phyloP scores from a whole-genome alignment of 768 basidiomycete species.

The Boletus sp. region DNA sequence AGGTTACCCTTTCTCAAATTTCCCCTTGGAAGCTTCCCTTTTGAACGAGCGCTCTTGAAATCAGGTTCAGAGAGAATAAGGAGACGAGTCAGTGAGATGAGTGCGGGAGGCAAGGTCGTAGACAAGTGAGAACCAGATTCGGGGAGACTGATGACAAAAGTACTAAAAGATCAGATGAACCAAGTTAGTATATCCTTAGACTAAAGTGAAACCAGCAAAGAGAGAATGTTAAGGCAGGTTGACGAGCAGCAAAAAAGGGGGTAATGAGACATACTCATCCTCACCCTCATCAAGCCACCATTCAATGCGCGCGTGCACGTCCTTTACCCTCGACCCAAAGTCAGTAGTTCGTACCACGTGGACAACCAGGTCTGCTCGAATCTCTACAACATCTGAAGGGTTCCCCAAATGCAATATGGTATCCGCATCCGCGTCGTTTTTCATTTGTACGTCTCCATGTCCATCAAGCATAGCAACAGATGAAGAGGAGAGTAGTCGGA shows the following conservation, averaged over 20 bases:
- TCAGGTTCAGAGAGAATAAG: constrained; percentile 55
- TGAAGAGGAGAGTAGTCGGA: constrained; percentile 48
- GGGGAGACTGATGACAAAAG: constrained; percentile 8
- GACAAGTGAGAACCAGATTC: constrained; percentile 52
- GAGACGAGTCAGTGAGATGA: constrained; percentile 66
- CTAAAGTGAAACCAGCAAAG: not conserved
- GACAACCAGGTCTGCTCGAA: constrained; percentile 70
- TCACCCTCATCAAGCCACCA: constrained; percentile 92
- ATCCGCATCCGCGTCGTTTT: constrained; percentile 17
- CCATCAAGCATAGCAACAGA: not conserved
- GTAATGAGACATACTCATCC: constrained; percentile 66
- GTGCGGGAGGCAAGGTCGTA: constrained; percentile 52
- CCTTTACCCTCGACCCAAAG: constrained; percentile 10
- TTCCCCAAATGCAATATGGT: constrained; percentile 48
- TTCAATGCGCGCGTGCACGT: constrained; percentile 55
- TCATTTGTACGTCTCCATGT: constrained; percentile 13
- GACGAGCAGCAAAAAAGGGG: not conserved
- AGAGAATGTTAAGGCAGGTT: not conserved
- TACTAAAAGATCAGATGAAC: not conserved
- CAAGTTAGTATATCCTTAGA: not conserved
- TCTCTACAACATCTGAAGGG: constrained; percentile 76
- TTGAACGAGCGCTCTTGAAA: constrained; percentile 58
- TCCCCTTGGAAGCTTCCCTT: constrained; percentile 74
- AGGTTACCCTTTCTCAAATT: constrained; percentile 30
- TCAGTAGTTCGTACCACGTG: constrained; percentile 30